Conservation (phyloP, 2,329 filamentous ascomycete species). For the Pseudogymnoascus sp. region DNA sequence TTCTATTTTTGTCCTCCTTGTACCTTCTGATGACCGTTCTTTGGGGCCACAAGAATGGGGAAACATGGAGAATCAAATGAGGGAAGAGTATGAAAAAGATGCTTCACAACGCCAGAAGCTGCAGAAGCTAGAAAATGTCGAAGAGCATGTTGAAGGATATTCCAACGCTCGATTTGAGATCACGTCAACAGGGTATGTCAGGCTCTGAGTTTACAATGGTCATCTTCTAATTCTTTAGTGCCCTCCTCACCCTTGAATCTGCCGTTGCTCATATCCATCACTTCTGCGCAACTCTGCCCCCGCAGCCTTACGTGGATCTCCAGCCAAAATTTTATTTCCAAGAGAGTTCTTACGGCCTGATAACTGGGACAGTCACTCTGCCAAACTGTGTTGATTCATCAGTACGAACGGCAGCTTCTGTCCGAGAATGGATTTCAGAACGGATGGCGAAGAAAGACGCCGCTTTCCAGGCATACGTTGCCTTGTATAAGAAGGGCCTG, state of each 20-base stretch:
- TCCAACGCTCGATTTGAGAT: conserved; percentile 30
- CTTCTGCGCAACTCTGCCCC: conserved; percentile 60
- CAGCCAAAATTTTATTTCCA: conserved; percentile 59
- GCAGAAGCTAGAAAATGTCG: conserved; percentile 19
- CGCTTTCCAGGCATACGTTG: conserved; percentile 69
- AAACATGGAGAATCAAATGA: conserved; percentile 64
- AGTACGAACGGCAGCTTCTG: conserved; percentile 46
- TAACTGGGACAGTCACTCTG: conserved; percentile 57
- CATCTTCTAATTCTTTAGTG: conserved; percentile 35
- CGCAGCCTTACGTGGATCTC: conserved; percentile 50
- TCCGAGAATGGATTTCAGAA: conserved; percentile 57
- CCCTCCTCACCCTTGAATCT: conserved; percentile 62
- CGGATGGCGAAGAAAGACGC: conserved; percentile 69
- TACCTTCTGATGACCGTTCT: conserved; percentile 31
- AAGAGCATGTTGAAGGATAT: conserved; percentile 30
- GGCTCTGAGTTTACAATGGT: conserved; percentile 9
- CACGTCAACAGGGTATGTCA: conserved; percentile 33
- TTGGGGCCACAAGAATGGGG: conserved; percentile 46
- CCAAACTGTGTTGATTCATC: conserved; percentile 59
- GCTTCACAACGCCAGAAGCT: conserved; percentile 22
- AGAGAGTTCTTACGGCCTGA: conserved; percentile 24
- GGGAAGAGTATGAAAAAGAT: conserved; percentile 30
- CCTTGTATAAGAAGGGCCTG: conserved; percentile 60
- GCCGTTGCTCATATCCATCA: conserved; percentile 70
- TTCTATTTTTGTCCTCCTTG: conserved; percentile 47